Conservation (phyloP, 495 filamentous ascomycete genomes). For the Pyrenopolyporus hunteri region DNA sequence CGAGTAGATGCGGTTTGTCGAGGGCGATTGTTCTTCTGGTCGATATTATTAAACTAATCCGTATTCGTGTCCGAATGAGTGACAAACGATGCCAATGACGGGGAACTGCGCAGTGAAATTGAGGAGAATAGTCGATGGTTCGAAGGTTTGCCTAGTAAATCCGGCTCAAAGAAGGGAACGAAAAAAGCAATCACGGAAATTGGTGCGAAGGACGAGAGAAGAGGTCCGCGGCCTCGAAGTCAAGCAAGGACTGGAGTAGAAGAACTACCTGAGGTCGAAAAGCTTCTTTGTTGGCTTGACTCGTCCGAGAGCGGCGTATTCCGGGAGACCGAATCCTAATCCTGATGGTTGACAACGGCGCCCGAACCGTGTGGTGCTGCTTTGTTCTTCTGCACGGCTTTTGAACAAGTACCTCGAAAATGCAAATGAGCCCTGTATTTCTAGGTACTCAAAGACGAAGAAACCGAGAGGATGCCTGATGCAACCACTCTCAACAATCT, state of each 20-base stretch:
- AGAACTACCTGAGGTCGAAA: constrained; percentile 13
- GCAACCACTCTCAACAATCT: constrained; percentile 22
- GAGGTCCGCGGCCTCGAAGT: constrained; percentile 21
- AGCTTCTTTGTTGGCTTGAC: constrained; percentile 36
- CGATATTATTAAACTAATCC: constrained; percentile 39
- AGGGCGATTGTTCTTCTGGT: constrained; percentile 5
- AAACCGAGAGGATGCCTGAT: constrained; percentile 16
- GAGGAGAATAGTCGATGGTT: constrained; percentile 41
- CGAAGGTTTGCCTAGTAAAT: constrained; percentile 26
- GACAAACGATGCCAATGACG: constrained; percentile 25
- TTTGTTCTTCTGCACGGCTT: constrained; percentile 21
- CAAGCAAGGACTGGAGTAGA: constrained; percentile 14
- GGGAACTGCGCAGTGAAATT: constrained; percentile 39
- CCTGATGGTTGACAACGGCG: constrained; percentile 18
- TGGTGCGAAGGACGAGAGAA: constrained; percentile 21
- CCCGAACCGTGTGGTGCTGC: constrained; percentile 25
- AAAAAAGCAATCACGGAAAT: no score
- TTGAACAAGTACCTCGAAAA: constrained; percentile 17
- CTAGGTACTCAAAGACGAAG: constrained; percentile 13
- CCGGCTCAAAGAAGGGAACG: constrained; percentile 15
- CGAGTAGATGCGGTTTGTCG: constrained; percentile 30
- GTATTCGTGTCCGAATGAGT: constrained; percentile 39
- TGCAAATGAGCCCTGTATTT: constrained; percentile 20
- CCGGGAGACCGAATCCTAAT: constrained; percentile 7
- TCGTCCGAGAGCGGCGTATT: constrained; percentile 32